These are phyloP conservation scores for Phytophthora quininea DNA, from an alignment of 352 stramenopile genomes.

Conservation along the genomic window DNA sequence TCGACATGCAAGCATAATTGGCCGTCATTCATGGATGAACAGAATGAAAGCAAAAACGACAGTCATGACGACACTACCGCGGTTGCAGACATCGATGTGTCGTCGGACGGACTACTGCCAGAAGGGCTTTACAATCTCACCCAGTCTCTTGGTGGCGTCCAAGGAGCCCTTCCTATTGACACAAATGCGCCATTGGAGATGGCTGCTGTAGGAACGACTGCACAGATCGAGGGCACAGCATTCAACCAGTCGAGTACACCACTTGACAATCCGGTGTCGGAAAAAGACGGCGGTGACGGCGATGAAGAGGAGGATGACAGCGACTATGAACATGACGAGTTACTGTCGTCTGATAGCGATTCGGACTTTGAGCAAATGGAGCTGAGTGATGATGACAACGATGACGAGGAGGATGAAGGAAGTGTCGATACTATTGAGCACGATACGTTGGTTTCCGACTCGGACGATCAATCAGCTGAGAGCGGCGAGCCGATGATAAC, in stretches of 20 bases:
- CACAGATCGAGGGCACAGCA: neutral
- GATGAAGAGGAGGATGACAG: slow-evolving; percentile 75
- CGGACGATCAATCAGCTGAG: slow-evolving; percentile 26
- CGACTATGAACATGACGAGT: slow-evolving; percentile 85
- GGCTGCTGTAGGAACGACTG: neutral
- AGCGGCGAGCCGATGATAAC: slow-evolving; percentile 26
- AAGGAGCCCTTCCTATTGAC: neutral
- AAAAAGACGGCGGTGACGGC: slow-evolving; percentile 23
- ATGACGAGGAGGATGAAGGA: slow-evolving; percentile 35
- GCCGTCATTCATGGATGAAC: slow-evolving; percentile 73
- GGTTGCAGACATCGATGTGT: neutral
- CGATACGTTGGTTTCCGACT: slow-evolving; percentile 31
- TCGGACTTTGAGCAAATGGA: slow-evolving; percentile 83
- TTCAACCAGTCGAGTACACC: neutral
- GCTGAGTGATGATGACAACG: slow-evolving; percentile 69
- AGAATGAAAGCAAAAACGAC: slow-evolving; percentile 35
- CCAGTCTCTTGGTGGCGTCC: neutral
- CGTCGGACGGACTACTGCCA: neutral
- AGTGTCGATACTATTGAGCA: slow-evolving; percentile 23
- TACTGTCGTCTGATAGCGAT: slow-evolving; percentile 79
- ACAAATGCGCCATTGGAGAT: slow-evolving; percentile 22
- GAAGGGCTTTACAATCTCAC: neutral
- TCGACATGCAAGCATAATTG: slow-evolving; percentile 87
- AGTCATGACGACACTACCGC: slow-evolving; percentile 4
- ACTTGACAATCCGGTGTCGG: neutral